Evolutionary conservation across 805 yeast genomes (phyloP), one percentile per base, ranked within the genome.

Genomic region (Wickerhamiella cacticola): DNA sequence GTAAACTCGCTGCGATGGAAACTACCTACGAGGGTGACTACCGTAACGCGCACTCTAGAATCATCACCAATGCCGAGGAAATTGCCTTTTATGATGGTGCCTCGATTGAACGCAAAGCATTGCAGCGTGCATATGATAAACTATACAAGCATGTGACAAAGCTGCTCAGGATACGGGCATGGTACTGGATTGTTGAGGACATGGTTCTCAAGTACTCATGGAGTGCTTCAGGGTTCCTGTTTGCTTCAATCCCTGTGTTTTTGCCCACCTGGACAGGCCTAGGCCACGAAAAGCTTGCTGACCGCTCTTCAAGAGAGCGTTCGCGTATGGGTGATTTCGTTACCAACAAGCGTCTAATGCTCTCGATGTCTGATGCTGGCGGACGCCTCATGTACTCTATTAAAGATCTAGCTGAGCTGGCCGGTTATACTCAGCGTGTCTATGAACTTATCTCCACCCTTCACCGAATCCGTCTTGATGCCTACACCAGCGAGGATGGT

Each of bases 21-120:
- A 82, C 94, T 9, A 76, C 76, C 45, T 73, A 87, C 26, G 96
- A 88, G 66, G 96, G 96, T 42, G 81, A 82, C 49, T 88, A 84
- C 61, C 83, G 87, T 62, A 86, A 83, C 56, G 81, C 83, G 55
- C 94, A 88, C 61, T 68, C 86, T 58, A 83, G 84, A 59, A 71
- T 88, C 62, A 86, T 86, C 59, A 80, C 81, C 50, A 88, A 88
- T 59, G 80, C 87, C 59, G 97, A 88, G 66, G 96, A 88, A 61
- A 86, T 88, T 56, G 94, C 95, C 0, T 88, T 88, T 60, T 88
- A 87, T 62, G 87, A 87, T 60, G 97, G 97, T 18, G 79, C 89
- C 0, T 68, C 71, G 10, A 74, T 87, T 50, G 96, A 88, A 63
- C 81, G 80, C 58, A 58, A 65, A 7, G 82, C 82, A 57, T 75